Percentiles rank a stretch among this genome's conserved stretches.
These are phyloP conservation scores for Choiromyces venosus DNA, from an alignment of 495 filamentous ascomycete genomes.

Conservation along the genomic window DNA sequence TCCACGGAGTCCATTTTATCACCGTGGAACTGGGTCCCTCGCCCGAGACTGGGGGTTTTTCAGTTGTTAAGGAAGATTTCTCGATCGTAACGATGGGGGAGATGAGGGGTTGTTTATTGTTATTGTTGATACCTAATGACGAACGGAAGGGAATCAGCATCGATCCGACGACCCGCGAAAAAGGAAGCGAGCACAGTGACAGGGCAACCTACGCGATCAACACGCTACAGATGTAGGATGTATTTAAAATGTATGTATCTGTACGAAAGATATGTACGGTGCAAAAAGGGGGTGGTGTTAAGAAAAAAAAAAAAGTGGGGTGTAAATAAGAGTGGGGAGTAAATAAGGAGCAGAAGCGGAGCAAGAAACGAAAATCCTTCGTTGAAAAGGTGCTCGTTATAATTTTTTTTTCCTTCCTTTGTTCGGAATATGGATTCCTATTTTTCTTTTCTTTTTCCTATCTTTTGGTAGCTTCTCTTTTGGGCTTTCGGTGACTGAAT, in stretches of 20 bases:
- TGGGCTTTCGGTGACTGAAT: slow-evolving; percentile 13
- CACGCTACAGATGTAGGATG: slow-evolving; percentile 23
- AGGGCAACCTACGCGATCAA: slow-evolving; percentile 24
- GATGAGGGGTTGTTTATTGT: slow-evolving; percentile 19
- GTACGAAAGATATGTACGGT: slow-evolving; percentile 3
- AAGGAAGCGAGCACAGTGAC: slow-evolving; percentile 28
- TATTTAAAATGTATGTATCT: slow-evolving; percentile 14
- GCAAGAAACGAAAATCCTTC: slow-evolving; percentile 29
- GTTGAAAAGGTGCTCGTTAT: slow-evolving; percentile 31
- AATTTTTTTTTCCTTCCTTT: slow-evolving; percentile 5
- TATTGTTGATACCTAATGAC: slow-evolving; percentile 24
- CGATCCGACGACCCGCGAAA: slow-evolving; percentile 19
- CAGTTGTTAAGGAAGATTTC: background rate
- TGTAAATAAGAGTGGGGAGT: background rate
- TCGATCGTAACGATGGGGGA: slow-evolving; percentile 1
- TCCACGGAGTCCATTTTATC: slow-evolving; percentile 35
- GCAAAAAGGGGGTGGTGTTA: background rate
- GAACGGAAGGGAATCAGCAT: slow-evolving; percentile 28
- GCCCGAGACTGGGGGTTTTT: slow-evolving; percentile 5
- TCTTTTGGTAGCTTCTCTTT: background rate
- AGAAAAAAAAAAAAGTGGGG: background rate
- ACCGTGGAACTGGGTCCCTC: slow-evolving; percentile 5
- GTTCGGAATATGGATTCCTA: background rate
- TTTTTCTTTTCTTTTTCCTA: background rate
- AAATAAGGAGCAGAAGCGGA: slow-evolving; percentile 13